Conservation (phyloP, 2,329 filamentous ascomycete genomes). For the Talaromyces amestolkiae region DNA sequence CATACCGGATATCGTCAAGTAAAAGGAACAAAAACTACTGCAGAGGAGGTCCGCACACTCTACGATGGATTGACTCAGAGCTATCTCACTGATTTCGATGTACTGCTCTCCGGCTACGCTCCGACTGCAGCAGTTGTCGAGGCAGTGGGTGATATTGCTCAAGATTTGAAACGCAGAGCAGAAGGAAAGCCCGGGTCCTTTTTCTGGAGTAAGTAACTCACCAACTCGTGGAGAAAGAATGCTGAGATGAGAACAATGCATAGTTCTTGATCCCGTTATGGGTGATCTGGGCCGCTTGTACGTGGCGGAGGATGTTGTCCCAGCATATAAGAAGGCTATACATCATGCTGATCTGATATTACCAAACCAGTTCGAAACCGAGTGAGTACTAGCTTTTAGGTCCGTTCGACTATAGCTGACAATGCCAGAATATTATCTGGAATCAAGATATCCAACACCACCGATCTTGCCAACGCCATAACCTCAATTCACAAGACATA, state of each 20-base stretch:
- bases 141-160: slow-evolving; percentile 78
- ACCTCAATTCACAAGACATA: slow-evolving; percentile 72
- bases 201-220: slow-evolving; percentile 68
- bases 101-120: slow-evolving; percentile 92
- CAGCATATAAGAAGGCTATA: slow-evolving; percentile 79
- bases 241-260: not conserved
- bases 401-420: not conserved
- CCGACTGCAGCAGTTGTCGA: slow-evolving; percentile 81
- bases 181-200: slow-evolving; percentile 68
- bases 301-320: slow-evolving; percentile 85
- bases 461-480: slow-evolving; percentile 70
- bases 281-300: slow-evolving; percentile 91
- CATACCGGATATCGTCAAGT: slow-evolving; percentile 90
- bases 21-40: slow-evolving; percentile 77
- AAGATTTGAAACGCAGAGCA: slow-evolving; percentile 70
- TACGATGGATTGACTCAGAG: slow-evolving; percentile 82
- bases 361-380: slow-evolving; percentile 95
- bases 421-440: slow-evolving; percentile 70
- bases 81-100: slow-evolving; percentile 83
- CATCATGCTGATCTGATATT: slow-evolving; percentile 84
- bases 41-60: slow-evolving; percentile 77
- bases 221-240: not conserved
- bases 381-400: slow-evolving; percentile 56
- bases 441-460: slow-evolving; percentile 75
- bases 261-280: slow-evolving; percentile 95